phyloP scores from a whole-genome alignment of 2,329 filamentous ascomycete genomes.

The Dactylonectria estremocensis region DNA sequence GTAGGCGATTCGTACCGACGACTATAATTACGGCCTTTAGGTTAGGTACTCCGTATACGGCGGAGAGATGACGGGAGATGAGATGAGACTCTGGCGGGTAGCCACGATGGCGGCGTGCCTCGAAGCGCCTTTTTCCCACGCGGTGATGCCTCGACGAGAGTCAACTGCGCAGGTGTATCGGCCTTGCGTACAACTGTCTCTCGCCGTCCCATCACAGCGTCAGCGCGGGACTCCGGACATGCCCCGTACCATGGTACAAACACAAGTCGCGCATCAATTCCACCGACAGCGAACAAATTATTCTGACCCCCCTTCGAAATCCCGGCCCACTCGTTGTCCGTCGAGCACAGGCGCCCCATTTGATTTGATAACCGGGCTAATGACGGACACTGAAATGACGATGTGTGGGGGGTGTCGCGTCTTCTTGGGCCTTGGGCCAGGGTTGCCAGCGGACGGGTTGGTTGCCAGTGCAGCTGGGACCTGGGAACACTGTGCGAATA shows the following conservation, averaged over 20 bases:
- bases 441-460: slow-evolving; percentile 40
- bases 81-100: slow-evolving; percentile 3
- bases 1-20: not conserved
- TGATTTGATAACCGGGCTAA: slow-evolving; percentile 49
- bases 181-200: not conserved
- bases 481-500: slow-evolving; percentile 45
- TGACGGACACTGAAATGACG: slow-evolving; percentile 49
- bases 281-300: slow-evolving; percentile 16
- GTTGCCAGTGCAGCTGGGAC: slow-evolving; percentile 46
- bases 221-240: not conserved
- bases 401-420: slow-evolving; percentile 46
- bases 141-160: not conserved
- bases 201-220: not conserved
- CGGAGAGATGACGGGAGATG: slow-evolving; percentile 13
- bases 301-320: slow-evolving; percentile 21
- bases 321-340: slow-evolving; percentile 43
- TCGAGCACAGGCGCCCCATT: slow-evolving; percentile 46
- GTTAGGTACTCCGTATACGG: not conserved
- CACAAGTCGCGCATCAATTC: slow-evolving; percentile 19
- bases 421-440: slow-evolving; percentile 43
- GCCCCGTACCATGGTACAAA: not conserved
- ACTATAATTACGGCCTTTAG: slow-evolving; percentile 2
- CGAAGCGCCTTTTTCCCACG: not conserved
- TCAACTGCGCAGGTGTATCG: not conserved
- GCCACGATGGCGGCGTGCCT: not conserved